Conservation (phyloP, 1,139 yeast species). For the Kazachstania sp. region DNA sequence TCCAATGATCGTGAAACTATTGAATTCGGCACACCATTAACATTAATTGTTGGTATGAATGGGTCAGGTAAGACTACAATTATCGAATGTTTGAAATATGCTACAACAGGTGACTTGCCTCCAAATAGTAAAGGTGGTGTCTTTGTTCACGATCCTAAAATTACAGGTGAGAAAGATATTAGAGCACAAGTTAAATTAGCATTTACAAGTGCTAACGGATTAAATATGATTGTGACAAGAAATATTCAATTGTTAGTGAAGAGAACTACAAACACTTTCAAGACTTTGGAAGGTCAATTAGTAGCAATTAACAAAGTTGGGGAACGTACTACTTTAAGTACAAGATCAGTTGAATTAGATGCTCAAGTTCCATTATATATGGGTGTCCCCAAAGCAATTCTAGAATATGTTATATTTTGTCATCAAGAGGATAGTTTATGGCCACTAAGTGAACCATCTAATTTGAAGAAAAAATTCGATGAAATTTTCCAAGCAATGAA, state of each 20-base stretch:
- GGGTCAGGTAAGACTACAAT: conserved; percentile 99
- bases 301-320: conserved; percentile 54
- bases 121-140: conserved; percentile 97
- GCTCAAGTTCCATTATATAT: conserved; percentile 68
- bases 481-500: conserved; percentile 94
- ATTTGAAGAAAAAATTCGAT: conserved; percentile 83
- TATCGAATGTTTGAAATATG: conserved; percentile 87
- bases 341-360: conserved; percentile 82
- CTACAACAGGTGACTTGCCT: conserved; percentile 93
- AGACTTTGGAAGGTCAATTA: conserved; percentile 84
- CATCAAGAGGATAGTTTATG: conserved; percentile 96
- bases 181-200: conserved; percentile 88
- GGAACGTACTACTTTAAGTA: conserved; percentile 64
- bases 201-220: conserved; percentile 63
- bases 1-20: conserved; percentile 76
- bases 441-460: conserved; percentile 92
- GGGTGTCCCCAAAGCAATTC: conserved; percentile 81
- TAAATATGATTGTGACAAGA: conserved; percentile 78
- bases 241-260: conserved; percentile 66
- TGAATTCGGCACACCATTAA: conserved; percentile 83
- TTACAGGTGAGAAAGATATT: conserved; percentile 67
- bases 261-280: conserved; percentile 62
- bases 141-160: conserved; percentile 86
- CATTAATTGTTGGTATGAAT: conserved; percentile 90
- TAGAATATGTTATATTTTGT: conserved; percentile 91